Base-by-base conservation (phyloP, 306 rosid genomes). In the Acacia melanoxylon region DNA sequence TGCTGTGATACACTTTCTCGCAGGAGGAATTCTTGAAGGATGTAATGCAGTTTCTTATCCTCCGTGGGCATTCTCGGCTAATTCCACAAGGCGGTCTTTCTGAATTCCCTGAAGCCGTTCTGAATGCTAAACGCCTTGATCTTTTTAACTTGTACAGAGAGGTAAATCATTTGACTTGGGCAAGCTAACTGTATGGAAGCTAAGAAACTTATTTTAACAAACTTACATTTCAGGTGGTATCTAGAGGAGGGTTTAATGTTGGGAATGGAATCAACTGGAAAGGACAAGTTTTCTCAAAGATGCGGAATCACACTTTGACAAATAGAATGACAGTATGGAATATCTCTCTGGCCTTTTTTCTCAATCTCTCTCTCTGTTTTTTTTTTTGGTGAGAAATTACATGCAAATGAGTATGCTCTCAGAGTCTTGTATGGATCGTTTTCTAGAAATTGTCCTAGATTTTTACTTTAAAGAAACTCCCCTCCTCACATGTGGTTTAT, bases 231-330 rank as follows among this genome's bases (percentile, higher is more conserved):
- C 84, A 94, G 99, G 99, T 95, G 89, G 99, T 95, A 75, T 90
- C 99, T 20, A 90, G 99, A 86, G 99, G 99, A 82, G 99, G 99
- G 75, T 95, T 95, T 89, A 97, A 95, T 68, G 99, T 95, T 33
- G 99, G 98, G 42, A 95, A 95, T 75, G 99, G 98, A 62, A 95
- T 95, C 92, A 95, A 95, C 83, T 95, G 99, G 99, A 95, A 95
- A 86, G 99, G 99, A 75, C 99, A 95, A 86, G 91, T 95, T 84
- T 95, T 95, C 89, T 93, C 99, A 24, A 95, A 95, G 93, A 95
- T 95, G 98, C 92, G 94, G 77, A 93, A 93, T 81, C 94, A 93
- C 90, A 95, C 98, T 29, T 83, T 92, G 89, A 92, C 99, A 75
- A 91, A 95, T 82, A 95, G 94, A 89, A 95, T 95, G 99, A 95